Percentiles rank a stretch among this genome's conserved stretches.
Evolutionary conservation across 2,329 filamentous ascomycete species (phyloP).

Genomic region (Fusarium penzigii): DNA sequence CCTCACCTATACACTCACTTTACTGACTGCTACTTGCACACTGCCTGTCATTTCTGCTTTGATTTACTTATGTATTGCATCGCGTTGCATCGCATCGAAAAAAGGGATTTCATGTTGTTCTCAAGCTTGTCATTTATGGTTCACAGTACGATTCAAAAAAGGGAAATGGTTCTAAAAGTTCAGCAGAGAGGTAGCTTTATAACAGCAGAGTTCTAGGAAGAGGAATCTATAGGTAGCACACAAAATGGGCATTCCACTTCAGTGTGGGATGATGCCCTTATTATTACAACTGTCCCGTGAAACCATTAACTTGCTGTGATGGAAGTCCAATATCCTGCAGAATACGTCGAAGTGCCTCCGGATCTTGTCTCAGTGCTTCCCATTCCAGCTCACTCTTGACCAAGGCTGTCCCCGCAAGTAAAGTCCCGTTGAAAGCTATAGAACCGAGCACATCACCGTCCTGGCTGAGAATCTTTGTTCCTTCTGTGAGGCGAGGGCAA

Average conservation of each 20-base stretch:
- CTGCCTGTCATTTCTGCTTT: no score
- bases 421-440: constrained; percentile 59
- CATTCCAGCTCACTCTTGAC: constrained; percentile 62
- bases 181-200: not conserved
- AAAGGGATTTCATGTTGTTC: not conserved
- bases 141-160: no score
- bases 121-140: not conserved
- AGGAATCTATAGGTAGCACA: not conserved
- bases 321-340: constrained; percentile 35
- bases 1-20: not conserved
- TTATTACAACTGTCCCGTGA: constrained; percentile 7
- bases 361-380: constrained; percentile 50
- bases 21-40: not conserved
- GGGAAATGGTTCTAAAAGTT: not conserved
- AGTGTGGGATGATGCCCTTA: not conserved
- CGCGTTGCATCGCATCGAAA: not conserved
- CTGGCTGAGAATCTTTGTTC: constrained; percentile 34
- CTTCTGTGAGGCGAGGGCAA: constrained; percentile 56
- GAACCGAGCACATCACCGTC: constrained; percentile 40
- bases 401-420: constrained; percentile 64
- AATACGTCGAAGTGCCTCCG: constrained; percentile 19
- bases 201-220: not conserved
- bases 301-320: constrained; percentile 2
- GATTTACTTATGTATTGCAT: no score
- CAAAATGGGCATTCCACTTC: not conserved